These are phyloP conservation scores for Stellera chamaejasme DNA, from an alignment of 345 rosid genomes.

Conservation along the genomic window DNA sequence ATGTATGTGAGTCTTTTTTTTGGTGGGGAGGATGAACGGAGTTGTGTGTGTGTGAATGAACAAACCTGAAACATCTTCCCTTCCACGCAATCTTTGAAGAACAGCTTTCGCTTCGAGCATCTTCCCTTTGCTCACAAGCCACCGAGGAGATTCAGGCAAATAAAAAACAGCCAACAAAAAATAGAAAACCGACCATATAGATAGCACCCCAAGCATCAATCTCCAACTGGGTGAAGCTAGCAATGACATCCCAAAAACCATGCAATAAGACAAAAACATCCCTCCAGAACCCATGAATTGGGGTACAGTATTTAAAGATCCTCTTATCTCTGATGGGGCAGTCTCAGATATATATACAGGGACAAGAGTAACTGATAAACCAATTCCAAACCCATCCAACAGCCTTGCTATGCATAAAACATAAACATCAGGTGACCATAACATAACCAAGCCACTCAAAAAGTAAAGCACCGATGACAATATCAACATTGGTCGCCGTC, in stretches of 20 bases:
- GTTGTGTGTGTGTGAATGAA: neutral
- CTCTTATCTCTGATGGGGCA: constrained; percentile 93
- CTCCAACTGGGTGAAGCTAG: constrained; percentile 74
- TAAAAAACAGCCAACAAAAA: constrained; percentile 60
- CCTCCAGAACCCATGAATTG: constrained; percentile 94
- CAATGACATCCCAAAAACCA: constrained; percentile 87
- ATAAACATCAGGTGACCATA: constrained; percentile 92
- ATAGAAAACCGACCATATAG: constrained; percentile 70
- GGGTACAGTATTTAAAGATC: constrained; percentile 82
- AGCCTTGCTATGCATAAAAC: constrained; percentile 77
- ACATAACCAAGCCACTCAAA: constrained; percentile 77
- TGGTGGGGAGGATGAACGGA: too few species aligned
- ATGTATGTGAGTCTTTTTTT: too few species aligned
- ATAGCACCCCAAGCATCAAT: constrained; percentile 89
- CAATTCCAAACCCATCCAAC: constrained; percentile 86
- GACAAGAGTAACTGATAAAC: constrained; percentile 84
- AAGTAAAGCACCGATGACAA: constrained; percentile 67
- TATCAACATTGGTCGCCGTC: constrained; percentile 96
- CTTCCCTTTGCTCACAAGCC: constrained; percentile 96
- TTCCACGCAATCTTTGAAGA: constrained; percentile 82
- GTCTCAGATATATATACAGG: constrained; percentile 94
- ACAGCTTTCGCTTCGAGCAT: constrained; percentile 80
- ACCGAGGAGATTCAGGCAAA: constrained; percentile 98
- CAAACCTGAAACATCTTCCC: constrained; percentile 88
- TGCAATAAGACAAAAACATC: constrained; percentile 88